Evolutionary conservation across 2,329 filamentous ascomycete genomes (phyloP), one percentile per base, ranked within the genome.

Genomic region (Phoma sp.): DNA sequence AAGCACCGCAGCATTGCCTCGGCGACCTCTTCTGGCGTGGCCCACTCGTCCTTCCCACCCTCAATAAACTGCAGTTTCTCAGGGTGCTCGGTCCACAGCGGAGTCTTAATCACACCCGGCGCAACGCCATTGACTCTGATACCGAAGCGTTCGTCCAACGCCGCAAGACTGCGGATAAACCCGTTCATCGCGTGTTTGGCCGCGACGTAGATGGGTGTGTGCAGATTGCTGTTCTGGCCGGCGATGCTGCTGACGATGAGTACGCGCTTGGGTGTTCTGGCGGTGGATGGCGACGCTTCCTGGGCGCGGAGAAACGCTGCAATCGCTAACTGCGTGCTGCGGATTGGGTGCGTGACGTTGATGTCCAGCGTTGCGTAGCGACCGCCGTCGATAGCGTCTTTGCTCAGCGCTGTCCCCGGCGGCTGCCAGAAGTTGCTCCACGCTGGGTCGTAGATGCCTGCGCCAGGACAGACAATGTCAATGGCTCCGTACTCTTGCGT

Each of bases 81-180:
- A 0, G 83, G 82, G 59, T 86, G 78, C 2, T 86, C 84, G 0
- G 80, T 84, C 83, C 83, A 87, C 4, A 87, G 70, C 6, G 85
- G 85, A 10, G 85, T 87, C 57, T 81, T 84, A 61, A 87, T 84
- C 1, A 86, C 70, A 0, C 84, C 85, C 0, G 85, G 85, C 13
- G 83, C 83, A 2, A 87, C 83, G 5, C 79, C 83, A 18, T 83
- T 85, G 13, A 87, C 83, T 0, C 83, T 73, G 46, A 87, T 83
- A 0, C 81, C 82, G 23, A 82, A 61, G 1, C 63, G 64, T 1
- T 71, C 48, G 22, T 85, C 83, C 5, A 86, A 75, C 1, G 73
- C 68, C 0, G 72, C 79, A 11, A 87, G 65, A 4, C 76, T 77
- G 49, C 83, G 79, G 4, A 86, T 75, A 67, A 76, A 80, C 9